These are phyloP conservation scores for Blepharisma undulans DNA, from an alignment of 169 alveolate species.

Conservation along the genomic window DNA sequence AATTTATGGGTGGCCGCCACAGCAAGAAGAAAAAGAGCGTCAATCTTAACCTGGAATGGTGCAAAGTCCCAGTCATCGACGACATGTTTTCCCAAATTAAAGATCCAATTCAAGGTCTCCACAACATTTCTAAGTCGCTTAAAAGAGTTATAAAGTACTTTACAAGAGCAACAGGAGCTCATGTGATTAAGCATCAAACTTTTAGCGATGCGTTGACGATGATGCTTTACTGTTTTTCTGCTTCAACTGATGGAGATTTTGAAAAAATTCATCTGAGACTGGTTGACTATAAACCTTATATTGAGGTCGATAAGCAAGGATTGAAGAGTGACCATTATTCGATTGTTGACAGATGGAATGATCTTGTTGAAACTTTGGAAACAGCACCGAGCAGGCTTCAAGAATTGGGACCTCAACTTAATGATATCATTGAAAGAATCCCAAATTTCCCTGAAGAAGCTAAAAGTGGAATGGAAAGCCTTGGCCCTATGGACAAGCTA, in stretches of 20 bases:
- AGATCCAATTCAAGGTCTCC: background rate
- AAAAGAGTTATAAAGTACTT: background rate
- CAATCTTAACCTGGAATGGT: background rate
- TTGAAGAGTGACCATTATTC: background rate
- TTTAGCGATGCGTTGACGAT: background rate
- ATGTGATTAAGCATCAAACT: background rate
- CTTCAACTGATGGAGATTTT: conserved; percentile 17
- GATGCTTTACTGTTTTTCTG: conserved; percentile 17
- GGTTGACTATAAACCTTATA: background rate
- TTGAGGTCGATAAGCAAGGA: background rate
- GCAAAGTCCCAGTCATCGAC: background rate
- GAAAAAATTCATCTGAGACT: conserved; percentile 18
- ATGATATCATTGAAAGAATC: background rate
- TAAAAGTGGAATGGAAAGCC: background rate
- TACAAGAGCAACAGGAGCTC: background rate
- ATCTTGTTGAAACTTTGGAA: conserved; percentile 3
- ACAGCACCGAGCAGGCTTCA: background rate
- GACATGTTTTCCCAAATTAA: background rate
- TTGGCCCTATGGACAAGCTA: background rate
- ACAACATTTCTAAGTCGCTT: background rate
- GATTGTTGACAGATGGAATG: background rate
- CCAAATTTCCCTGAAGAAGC: background rate
- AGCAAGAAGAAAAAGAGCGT: background rate
- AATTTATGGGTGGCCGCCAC: background rate
- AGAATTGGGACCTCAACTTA: background rate